These are phyloP conservation scores for Hapsidospora chrysogenum DNA, from an alignment of 495 filamentous ascomycete genomes.

Conservation along the genomic window DNA sequence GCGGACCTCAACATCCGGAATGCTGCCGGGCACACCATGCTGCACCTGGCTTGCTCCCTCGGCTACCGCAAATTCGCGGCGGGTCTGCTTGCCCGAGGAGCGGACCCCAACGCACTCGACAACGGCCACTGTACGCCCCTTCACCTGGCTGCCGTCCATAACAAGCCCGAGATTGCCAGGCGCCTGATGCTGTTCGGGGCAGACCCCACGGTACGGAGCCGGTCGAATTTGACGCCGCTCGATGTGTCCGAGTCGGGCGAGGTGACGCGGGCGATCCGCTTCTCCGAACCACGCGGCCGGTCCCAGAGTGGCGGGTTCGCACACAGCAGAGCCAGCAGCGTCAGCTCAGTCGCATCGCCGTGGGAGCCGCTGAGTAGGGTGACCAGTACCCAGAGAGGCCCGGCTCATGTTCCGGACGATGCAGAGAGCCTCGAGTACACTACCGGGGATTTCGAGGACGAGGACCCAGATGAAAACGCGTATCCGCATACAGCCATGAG, in stretches of 20 bases:
- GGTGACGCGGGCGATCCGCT: conserved; percentile 32
- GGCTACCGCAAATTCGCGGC: conserved; percentile 64
- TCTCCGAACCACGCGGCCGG: conserved; percentile 41
- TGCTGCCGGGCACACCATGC: conserved; percentile 58
- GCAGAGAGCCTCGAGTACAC: conserved; percentile 29
- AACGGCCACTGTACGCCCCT: conserved; percentile 70
- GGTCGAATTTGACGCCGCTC: conserved; percentile 52
- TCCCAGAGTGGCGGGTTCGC: conserved; percentile 26
- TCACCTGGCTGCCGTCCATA: conserved; percentile 67
- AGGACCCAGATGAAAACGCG: conserved; percentile 19
- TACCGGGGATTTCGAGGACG: conserved; percentile 15
- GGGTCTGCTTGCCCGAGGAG: conserved; percentile 67
- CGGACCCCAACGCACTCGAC: conserved; percentile 57
- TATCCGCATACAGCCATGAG: conserved; percentile 20
- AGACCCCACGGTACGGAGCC: conserved; percentile 50
- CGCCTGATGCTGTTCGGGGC: conserved; percentile 58
- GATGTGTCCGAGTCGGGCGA: conserved; percentile 54
- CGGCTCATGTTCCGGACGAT: conserved; percentile 16
- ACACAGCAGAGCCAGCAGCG: conserved; percentile 44
- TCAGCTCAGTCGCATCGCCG: conserved; percentile 43
- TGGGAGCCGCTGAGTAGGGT: conserved; percentile 35
- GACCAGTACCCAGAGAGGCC: conserved; percentile 20
- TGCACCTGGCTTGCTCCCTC: conserved; percentile 64
- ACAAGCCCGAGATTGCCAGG: conserved; percentile 57
- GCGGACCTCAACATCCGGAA: conserved; percentile 46